Evolutionary conservation across 2,329 filamentous ascomycete species (phyloP).

Genomic region (Ustulina deusta): DNA sequence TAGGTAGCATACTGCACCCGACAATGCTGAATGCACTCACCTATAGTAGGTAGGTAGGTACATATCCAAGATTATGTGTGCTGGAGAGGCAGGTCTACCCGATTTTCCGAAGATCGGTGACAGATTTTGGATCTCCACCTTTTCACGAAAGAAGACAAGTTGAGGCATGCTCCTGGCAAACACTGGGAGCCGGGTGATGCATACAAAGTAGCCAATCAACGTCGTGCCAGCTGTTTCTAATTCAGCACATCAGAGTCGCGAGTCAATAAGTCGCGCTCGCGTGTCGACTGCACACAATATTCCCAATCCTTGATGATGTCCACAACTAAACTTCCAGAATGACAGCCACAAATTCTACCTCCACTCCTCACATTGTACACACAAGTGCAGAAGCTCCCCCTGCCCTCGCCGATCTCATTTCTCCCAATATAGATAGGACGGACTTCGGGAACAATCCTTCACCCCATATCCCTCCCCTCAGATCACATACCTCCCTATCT

Average conservation of each 20-base stretch:
- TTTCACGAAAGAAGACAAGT: slow-evolving; percentile 6
- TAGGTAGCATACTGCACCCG: background rate
- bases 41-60: background rate
- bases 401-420: slow-evolving; percentile 1
- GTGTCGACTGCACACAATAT: slow-evolving; percentile 1
- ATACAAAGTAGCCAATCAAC: slow-evolving; percentile 34
- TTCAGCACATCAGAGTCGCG: slow-evolving; percentile 32
- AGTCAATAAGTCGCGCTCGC: slow-evolving; percentile 26
- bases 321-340: slow-evolving; percentile 2
- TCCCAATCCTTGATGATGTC: background rate
- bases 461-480: background rate
- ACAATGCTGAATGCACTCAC: background rate
- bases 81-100: background rate
- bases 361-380: background rate
- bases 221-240: slow-evolving; percentile 31
- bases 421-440: slow-evolving; percentile 11
- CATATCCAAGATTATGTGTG: background rate
- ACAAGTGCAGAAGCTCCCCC: background rate
- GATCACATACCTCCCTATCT: slow-evolving; percentile 1
- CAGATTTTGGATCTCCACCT: slow-evolving; percentile 3
- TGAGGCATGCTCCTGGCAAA: slow-evolving; percentile 20
- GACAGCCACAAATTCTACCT: slow-evolving; percentile 3
- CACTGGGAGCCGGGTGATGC: slow-evolving; percentile 24
- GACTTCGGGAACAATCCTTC: slow-evolving; percentile 10
- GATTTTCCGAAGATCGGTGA: background rate